phyloP scores from a whole-genome alignment of 345 rosid genomes.

The Moricandia arvensis region DNA sequence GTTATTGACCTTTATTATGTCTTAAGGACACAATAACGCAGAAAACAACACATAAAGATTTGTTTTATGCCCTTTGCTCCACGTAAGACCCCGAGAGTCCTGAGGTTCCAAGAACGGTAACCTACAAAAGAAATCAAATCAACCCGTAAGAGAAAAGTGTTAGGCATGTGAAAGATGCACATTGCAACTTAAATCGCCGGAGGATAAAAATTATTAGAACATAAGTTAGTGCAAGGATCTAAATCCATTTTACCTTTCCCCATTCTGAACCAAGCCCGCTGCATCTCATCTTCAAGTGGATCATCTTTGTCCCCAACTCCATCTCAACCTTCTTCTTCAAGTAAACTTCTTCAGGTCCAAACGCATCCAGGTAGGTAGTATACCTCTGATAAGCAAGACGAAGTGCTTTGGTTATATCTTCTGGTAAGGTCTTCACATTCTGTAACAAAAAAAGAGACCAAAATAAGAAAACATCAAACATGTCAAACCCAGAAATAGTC shows the following conservation, averaged over 20 bases:
- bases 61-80: constrained; percentile 64
- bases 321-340: constrained; percentile 87
- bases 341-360: constrained; percentile 70
- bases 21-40: constrained; percentile 17
- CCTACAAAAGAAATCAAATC: constrained; percentile 44
- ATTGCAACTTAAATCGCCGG: too few species aligned
- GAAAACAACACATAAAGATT: constrained; percentile 15
- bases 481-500: not conserved
- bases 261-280: constrained; percentile 81
- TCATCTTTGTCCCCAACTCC: constrained; percentile 93
- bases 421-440: constrained; percentile 71
- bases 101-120: constrained; percentile 83
- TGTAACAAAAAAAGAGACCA: constrained; percentile 34
- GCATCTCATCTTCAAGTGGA: constrained; percentile 96
- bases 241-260: constrained; percentile 91
- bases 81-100: constrained; percentile 92
- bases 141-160: too few species aligned
- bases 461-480: constrained; percentile 1
- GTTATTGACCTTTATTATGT: constrained; percentile 29
- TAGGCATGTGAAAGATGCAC: too few species aligned
- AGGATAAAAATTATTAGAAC: too few species aligned
- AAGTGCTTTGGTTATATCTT: constrained; percentile 52
- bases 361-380: constrained; percentile 59
- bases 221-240: too few species aligned
- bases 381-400: constrained; percentile 61